phyloP scores from a whole-genome alignment of 371 early-diverging fungal species.

The Parasitella parasitica region DNA sequence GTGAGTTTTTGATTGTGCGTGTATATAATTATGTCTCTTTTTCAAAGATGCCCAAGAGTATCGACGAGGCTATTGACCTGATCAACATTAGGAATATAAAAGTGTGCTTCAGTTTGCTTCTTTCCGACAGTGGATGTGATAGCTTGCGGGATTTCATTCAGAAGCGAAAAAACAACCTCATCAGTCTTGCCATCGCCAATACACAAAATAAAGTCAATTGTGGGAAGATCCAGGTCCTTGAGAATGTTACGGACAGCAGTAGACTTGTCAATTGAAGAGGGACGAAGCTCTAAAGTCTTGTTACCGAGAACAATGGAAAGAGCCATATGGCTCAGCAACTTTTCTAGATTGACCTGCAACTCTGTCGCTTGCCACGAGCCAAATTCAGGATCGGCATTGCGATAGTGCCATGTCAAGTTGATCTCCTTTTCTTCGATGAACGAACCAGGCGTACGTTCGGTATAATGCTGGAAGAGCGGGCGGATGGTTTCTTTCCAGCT shows the following conservation, averaged over 20 bases:
- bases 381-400: constrained; percentile 86
- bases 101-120: constrained; percentile 93
- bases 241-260: constrained; percentile 87
- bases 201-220: constrained; percentile 76
- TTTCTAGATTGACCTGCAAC: constrained; percentile 92
- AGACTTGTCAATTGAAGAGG: constrained; percentile 88
- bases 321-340: constrained; percentile 89
- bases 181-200: constrained; percentile 95
- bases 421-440: constrained; percentile 93
- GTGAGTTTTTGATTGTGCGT: too few species aligned
- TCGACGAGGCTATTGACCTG: constrained; percentile 64
- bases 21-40: too few species aligned
- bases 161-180: constrained; percentile 71
- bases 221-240: constrained; percentile 61
- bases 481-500: constrained; percentile 91
- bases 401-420: constrained; percentile 92
- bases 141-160: constrained; percentile 64
- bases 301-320: constrained; percentile 90
- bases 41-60: constrained; percentile 36
- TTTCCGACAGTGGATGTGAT: constrained; percentile 94
- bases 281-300: constrained; percentile 93
- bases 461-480: constrained; percentile 92
- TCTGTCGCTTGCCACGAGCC: constrained; percentile 79
- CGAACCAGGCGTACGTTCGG: constrained; percentile 93
- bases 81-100: constrained; percentile 72